A percentile compares a stretch with the other conserved stretches of the same genome.
phyloP scores from a whole-genome alignment of 2,329 filamentous ascomycete species.

The Diaporthe sp. region DNA sequence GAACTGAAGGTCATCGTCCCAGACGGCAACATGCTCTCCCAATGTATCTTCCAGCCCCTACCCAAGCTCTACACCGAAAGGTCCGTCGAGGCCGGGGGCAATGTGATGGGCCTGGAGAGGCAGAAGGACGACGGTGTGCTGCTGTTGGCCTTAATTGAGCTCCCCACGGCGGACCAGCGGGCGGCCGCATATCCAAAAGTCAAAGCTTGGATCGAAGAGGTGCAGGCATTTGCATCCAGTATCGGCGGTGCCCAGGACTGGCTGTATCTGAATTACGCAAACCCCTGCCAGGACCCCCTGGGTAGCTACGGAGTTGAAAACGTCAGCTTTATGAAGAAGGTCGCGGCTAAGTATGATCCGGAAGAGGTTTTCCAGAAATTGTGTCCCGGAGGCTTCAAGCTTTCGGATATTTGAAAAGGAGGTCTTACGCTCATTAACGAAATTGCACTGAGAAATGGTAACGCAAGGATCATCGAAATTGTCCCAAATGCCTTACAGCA shows the following conservation, averaged over 20 bases:
- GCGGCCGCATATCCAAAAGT: constrained; percentile 42
- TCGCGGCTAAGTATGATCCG: constrained; percentile 47
- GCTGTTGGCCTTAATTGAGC: constrained; percentile 41
- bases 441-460: not conserved
- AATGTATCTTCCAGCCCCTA: constrained; percentile 47
- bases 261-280: constrained; percentile 49
- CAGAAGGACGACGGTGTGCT: constrained; percentile 43
- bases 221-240: constrained; percentile 42
- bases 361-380: constrained; percentile 46
- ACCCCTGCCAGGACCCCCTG: constrained; percentile 46
- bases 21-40: constrained; percentile 44
- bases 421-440: not conserved
- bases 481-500: too few relatives aligned
- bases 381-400: constrained; percentile 47
- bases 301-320: constrained; percentile 48
- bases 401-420: constrained; percentile 25
- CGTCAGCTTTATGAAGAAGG: constrained; percentile 43
- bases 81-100: constrained; percentile 42
- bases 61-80: constrained; percentile 36
- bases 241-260: constrained; percentile 43
- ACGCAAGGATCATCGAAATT: too few relatives aligned
- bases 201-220: constrained; percentile 38
- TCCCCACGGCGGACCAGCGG: constrained; percentile 43
- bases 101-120: constrained; percentile 45
- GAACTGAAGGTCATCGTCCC: constrained; percentile 42